phyloP scores from a whole-genome alignment of 2,329 filamentous ascomycete species.

The Rosellinia necatrix region DNA sequence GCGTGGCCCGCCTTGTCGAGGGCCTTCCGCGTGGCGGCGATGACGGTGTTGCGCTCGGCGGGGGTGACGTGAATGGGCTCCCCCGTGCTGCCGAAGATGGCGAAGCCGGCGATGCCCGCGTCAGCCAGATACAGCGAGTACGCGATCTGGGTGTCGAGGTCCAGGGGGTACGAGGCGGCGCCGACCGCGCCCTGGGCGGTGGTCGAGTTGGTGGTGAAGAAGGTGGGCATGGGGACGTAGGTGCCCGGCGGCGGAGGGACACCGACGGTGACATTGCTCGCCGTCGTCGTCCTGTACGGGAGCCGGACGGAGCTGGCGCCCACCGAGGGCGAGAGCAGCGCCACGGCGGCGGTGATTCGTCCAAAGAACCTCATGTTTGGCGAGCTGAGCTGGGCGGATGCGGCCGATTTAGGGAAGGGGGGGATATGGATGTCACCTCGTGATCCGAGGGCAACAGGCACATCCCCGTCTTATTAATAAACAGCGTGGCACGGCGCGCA shows the following conservation, averaged over 20 bases:
- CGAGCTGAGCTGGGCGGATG: not conserved
- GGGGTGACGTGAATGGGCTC: constrained; percentile 66
- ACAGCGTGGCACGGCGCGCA: not conserved
- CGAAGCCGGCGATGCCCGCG: constrained; percentile 63
- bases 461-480: constrained; percentile 11
- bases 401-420: not conserved
- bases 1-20: constrained; percentile 60
- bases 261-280: constrained; percentile 21
- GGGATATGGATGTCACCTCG: constrained; percentile 2
- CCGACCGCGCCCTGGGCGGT: constrained; percentile 38
- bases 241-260: constrained; percentile 56
- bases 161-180: constrained; percentile 55
- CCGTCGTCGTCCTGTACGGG: constrained; percentile 17
- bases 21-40: constrained; percentile 59
- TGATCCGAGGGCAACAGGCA: constrained; percentile 2
- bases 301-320: constrained; percentile 13
- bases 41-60: constrained; percentile 59
- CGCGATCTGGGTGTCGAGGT: constrained; percentile 60
- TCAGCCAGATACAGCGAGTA: constrained; percentile 65
- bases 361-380: constrained; percentile 21
- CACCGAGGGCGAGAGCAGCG: constrained; percentile 17
- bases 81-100: constrained; percentile 67
- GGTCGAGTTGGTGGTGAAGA: constrained; percentile 56
- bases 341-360: not conserved
- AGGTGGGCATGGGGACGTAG: constrained; percentile 66